Conservation (phyloP, 2,329 filamentous ascomycete genomes). For the Emmonsiellopsis sp. region DNA sequence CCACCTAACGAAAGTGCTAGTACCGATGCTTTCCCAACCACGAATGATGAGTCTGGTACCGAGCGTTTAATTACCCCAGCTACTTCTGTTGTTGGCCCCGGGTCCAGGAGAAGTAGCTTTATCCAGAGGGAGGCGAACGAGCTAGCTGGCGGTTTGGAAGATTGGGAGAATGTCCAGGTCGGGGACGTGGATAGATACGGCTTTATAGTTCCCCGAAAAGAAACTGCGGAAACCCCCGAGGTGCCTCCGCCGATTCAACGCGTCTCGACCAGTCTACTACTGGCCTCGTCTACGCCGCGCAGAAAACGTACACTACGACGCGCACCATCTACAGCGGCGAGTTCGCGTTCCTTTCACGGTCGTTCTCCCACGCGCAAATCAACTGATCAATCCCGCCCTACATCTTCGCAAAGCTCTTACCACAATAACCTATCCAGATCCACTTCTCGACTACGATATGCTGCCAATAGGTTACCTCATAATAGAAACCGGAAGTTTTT, state of each 20-base stretch:
- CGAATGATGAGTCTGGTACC: constrained; percentile 17
- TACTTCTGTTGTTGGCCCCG: constrained; percentile 15
- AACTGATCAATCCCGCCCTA: constrained; percentile 37
- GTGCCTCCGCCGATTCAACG: constrained; percentile 42
- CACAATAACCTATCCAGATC: constrained; percentile 31
- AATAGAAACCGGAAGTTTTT: constrained; percentile 37
- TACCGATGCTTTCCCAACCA: constrained; percentile 18
- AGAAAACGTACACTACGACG: constrained; percentile 43
- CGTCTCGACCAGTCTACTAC: constrained; percentile 49
- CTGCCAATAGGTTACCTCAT: constrained; percentile 43
- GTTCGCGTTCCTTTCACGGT: constrained; percentile 33
- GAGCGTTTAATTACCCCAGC: constrained; percentile 21
- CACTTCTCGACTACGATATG: constrained; percentile 40
- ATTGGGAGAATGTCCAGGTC: constrained; percentile 52
- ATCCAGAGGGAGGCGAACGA: constrained; percentile 46
- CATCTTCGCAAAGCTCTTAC: constrained; percentile 38
- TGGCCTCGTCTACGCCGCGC: constrained; percentile 48
- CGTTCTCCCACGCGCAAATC: constrained; percentile 30
- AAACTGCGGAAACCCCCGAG: constrained; percentile 19
- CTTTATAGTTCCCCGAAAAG: constrained; percentile 45
- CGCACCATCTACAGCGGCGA: constrained; percentile 38
- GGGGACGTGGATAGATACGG: constrained; percentile 56
- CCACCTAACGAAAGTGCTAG: constrained; percentile 19
- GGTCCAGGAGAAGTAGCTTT: constrained; percentile 20
- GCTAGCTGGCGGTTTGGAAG: constrained; percentile 53